phyloP scores from a whole-genome alignment of 192 early-diverging fungal species.

The Mortierella antarctica region DNA sequence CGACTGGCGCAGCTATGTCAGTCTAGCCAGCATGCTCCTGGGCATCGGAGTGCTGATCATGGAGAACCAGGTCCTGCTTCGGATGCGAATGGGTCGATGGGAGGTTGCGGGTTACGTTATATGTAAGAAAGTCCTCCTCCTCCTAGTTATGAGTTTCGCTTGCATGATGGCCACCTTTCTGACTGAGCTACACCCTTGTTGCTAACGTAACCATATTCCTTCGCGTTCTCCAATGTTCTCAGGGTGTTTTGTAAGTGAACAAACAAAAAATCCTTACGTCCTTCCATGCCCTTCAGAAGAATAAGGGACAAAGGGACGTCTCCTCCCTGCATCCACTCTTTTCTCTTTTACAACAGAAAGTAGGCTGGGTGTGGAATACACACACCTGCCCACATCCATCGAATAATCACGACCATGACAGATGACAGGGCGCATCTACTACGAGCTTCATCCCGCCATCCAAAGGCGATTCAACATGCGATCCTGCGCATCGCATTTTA shows the following conservation, averaged over 20 bases:
- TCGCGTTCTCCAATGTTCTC: background rate
- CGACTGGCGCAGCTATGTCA: slow-evolving; percentile 50
- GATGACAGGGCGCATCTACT: too few species aligned
- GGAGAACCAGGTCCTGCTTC: slow-evolving; percentile 49
- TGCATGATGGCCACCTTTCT: background rate
- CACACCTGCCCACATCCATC: too few species aligned
- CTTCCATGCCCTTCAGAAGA: background rate
- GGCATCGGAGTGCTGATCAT: slow-evolving; percentile 48
- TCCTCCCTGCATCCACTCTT: background rate
- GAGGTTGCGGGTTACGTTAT: slow-evolving; percentile 34
- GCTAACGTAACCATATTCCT: background rate
- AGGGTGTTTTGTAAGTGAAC: slow-evolving; percentile 43
- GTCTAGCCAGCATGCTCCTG: slow-evolving; percentile 27
- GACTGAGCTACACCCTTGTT: background rate
- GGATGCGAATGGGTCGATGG: slow-evolving; percentile 52
- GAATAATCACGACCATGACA: too few species aligned
- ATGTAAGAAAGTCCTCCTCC: slow-evolving; percentile 12
- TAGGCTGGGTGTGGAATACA: too few species aligned
- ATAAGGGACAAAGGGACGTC: background rate
- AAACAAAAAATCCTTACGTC: background rate
- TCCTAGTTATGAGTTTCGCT: background rate
- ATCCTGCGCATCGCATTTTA: background rate
- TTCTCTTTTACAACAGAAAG: background rate
- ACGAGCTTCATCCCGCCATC: too few species aligned
- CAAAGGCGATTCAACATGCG: background rate